Evolutionary conservation across 345 rosid species (phyloP), one percentile per base, ranked within the genome.

Genomic region (Triadica sebifera): DNA sequence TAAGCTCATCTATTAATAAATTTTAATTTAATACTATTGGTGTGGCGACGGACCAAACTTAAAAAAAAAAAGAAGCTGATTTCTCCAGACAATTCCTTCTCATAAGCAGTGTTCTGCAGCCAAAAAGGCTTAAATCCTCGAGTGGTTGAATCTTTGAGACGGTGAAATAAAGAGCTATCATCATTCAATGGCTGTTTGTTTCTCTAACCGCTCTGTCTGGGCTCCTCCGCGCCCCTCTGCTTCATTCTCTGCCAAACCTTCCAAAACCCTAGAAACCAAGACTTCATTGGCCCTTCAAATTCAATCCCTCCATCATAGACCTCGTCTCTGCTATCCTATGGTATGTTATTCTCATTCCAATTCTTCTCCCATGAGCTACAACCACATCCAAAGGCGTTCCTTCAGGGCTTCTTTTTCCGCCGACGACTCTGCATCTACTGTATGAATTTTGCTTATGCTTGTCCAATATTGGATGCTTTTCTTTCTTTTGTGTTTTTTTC

Each of bases 101-200:
- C 34, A 2, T 29, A 29, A 29, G 34, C 34, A 29, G 34, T 29
- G 34, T 29, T 29, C 1, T 29, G 34, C 34, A 29, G 34, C 1
- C 34, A 29, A 29, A n/a, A 29, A 29, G 34, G 34, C 10, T 43
- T 43, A 43, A 43, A 43, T 43, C 10, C 47, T 10, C 1, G 17
- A 58, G 0, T 58, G 62, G 34, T 58, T 58, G 38, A 12, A 24
- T 58, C 15, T 58, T 12, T 24, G 37, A 58, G 34, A 1, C 15
- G 16, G 45, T 12, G 67, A 64, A 41, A 41, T 64, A 39, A 19
- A 0, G 15, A 61, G n/a, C 38, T 25, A 8, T 12, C 38, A 22
- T 22, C 61, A 29, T 45, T 50, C 78, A 24, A 78, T 73, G 97
- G 92, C 89, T 22, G 70, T 74, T 16, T 84, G 85, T 24, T 52